These are phyloP conservation scores for Scheffersomyces parashehatae DNA, from an alignment of 1,139 yeast species.

Conservation along the genomic window DNA sequence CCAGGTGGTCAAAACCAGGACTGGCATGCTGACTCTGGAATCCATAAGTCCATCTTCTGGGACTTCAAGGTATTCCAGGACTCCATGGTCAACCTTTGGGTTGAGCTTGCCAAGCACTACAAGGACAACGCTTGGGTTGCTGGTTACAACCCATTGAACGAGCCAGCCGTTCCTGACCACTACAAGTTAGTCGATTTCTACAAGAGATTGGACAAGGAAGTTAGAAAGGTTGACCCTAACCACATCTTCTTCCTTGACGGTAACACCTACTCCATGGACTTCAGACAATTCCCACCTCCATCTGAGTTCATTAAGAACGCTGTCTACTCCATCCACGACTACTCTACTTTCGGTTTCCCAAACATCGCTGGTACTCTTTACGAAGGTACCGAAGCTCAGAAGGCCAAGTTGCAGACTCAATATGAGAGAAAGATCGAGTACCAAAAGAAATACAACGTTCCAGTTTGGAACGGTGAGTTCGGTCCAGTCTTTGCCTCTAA, in stretches of 20 bases:
- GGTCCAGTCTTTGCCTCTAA: slow-evolving; percentile 49
- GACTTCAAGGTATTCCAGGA: slow-evolving; percentile 47
- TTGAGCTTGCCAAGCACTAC: slow-evolving; percentile 39
- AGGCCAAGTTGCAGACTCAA: slow-evolving; percentile 29
- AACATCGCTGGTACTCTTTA: slow-evolving; percentile 29
- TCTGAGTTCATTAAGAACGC: slow-evolving; percentile 30
- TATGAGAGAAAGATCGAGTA: slow-evolving; percentile 43
- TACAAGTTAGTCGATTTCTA: slow-evolving; percentile 37
- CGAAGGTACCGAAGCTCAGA: slow-evolving; percentile 31
- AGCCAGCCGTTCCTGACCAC: slow-evolving; percentile 45
- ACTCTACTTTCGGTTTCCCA: slow-evolving; percentile 43
- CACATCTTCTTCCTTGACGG: slow-evolving; percentile 48
- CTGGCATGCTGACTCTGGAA: slow-evolving; percentile 48
- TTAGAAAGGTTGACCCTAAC: slow-evolving; percentile 42
- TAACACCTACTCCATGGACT: slow-evolving; percentile 50
- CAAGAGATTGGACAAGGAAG: slow-evolving; percentile 29
- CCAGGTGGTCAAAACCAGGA: slow-evolving; percentile 54
- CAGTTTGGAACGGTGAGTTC: slow-evolving; percentile 55
- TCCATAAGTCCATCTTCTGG: slow-evolving; percentile 47
- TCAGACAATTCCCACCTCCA: slow-evolving; percentile 41
- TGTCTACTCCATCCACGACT: slow-evolving; percentile 51
- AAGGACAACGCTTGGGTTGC: slow-evolving; percentile 46
- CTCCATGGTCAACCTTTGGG: slow-evolving; percentile 41
- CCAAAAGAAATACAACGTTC: slow-evolving; percentile 35
- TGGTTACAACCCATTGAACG: slow-evolving; percentile 51